phyloP scores from a whole-genome alignment of 768 basidiomycete species.

The Tylopilus sp. region DNA sequence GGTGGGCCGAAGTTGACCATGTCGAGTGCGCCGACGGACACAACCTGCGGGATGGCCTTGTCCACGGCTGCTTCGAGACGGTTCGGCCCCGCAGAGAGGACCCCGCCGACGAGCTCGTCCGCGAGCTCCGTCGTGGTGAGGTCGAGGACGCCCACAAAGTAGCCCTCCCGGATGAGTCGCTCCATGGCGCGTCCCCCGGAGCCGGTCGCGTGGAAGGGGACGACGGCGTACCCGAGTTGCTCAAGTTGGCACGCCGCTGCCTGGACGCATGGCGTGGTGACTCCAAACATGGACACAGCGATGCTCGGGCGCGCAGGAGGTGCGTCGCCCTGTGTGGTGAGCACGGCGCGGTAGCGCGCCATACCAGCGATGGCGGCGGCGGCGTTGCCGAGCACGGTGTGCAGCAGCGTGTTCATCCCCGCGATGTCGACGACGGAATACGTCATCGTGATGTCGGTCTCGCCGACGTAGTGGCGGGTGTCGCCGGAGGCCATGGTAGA shows the following conservation, averaged over 20 bases:
- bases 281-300: conserved; percentile 29
- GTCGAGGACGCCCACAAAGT: conserved; percentile 28
- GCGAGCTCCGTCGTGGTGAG: conserved; percentile 34
- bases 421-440: conserved; percentile 29
- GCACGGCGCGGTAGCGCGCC: conserved; percentile 14
- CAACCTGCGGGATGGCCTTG: conserved; percentile 24
- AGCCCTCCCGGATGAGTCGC: conserved; percentile 21
- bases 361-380: conserved; percentile 28
- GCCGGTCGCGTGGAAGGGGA: conserved; percentile 28
- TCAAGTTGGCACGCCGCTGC: conserved; percentile 21
- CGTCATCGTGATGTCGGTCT: conserved; percentile 32
- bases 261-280: conserved; percentile 22
- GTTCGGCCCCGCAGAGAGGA: conserved; percentile 25
- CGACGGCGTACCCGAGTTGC: conserved; percentile 21
- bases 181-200: conserved; percentile 30
- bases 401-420: conserved; percentile 26
- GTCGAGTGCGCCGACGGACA: conserved; percentile 32
- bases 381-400: conserved; percentile 19
- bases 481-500: conserved; percentile 33
- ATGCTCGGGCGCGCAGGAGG: too few species aligned
- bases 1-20: conserved; percentile 33
- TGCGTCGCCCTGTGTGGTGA: too few species aligned
- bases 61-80: conserved; percentile 26
- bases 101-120: conserved; percentile 30
- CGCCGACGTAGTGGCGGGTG: conserved; percentile 26